Conservation (phyloP, 1,284 basidiomycete species). For the Vanrija sp. region DNA sequence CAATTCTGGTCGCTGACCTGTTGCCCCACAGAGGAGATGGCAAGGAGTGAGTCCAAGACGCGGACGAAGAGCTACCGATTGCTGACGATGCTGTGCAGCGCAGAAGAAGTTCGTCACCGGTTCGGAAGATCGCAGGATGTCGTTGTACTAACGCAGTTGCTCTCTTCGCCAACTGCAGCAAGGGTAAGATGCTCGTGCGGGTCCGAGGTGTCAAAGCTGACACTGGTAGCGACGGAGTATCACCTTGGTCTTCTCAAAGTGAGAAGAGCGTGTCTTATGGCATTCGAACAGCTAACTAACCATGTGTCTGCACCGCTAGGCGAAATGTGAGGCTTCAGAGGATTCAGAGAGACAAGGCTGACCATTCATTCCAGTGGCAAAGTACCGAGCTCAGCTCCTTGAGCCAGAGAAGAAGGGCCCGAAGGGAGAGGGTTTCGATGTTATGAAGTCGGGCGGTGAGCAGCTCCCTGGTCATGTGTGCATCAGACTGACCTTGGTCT, state of each 20-base stretch:
- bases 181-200: slow-evolving; percentile 11
- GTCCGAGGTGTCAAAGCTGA: slow-evolving; percentile 6
- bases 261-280: neutral
- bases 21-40: slow-evolving; percentile 78
- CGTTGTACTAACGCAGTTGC: neutral
- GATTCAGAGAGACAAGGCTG: neutral
- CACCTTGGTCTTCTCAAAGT: slow-evolving; percentile 58
- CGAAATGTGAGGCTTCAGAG: slow-evolving; percentile 30
- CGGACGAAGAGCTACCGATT: neutral
- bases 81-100: slow-evolving; percentile 53
- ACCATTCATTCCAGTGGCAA: slow-evolving; percentile 56
- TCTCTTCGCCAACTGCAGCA: slow-evolving; percentile 7
- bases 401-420: slow-evolving; percentile 75
- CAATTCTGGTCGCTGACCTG: neutral
- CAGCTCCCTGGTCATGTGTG: neutral
- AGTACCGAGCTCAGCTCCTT: slow-evolving; percentile 82
- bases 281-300: neutral
- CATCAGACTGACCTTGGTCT: neutral
- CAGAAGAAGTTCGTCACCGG: slow-evolving; percentile 77
- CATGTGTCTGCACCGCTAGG: slow-evolving; percentile 18
- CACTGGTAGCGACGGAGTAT: slow-evolving; percentile 70
- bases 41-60: slow-evolving; percentile 64
- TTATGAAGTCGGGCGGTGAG: slow-evolving; percentile 76
- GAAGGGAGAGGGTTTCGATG: slow-evolving; percentile 83
- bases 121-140: neutral